Base-by-base conservation (phyloP, 192 early-diverging fungal genomes). In the Linnemannia hyalina region DNA sequence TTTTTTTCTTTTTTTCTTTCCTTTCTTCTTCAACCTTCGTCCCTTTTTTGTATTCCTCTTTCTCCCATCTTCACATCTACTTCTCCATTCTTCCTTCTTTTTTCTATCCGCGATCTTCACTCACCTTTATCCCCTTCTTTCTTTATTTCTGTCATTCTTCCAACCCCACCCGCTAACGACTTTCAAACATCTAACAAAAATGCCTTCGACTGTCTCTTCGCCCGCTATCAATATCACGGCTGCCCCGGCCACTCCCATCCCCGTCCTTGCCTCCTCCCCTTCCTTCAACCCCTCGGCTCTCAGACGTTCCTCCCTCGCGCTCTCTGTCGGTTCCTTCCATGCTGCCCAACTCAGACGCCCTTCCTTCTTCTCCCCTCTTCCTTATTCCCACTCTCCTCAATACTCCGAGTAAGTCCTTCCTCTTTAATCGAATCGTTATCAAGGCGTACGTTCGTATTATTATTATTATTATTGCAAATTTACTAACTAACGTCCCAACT, bases 281-380 rank as follows among this genome's bases (percentile, higher is more conserved):
- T 68, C 68, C 26, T 46, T 65, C 36, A 72, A 78, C 40, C 38
- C 38, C 38, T 65, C n/a, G 20, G 13, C 82, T 20, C 29, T 80
- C 70, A 60, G 74, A 57, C 76, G 73, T 76, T 49, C 70, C 29
- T 80, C 82, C 23, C 42, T 76, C n/a, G 69, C 76, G 41, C 38
- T 73, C 38, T 83, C 81, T 29, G 46, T 55, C 55, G 76, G 68
- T n/a, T 86, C 84, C 3, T 81, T 86, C 15, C 84, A 81, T 23
- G 71, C 84, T 0, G 52, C 84, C n/a, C 84, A 80, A 49, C 83
- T 86, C 42, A 79, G 84, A 70, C 84, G 84, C 13, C 72, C 78
- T 35, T 86, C 84, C 44, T 73, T 86, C 78, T 77, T 80, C 70
- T 70, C 84, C 38, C 80, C 84, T 20, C 70, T 86, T 11, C 68